phyloP scores from a whole-genome alignment of 2,329 filamentous ascomycete species.

The Xylaria digitata region DNA sequence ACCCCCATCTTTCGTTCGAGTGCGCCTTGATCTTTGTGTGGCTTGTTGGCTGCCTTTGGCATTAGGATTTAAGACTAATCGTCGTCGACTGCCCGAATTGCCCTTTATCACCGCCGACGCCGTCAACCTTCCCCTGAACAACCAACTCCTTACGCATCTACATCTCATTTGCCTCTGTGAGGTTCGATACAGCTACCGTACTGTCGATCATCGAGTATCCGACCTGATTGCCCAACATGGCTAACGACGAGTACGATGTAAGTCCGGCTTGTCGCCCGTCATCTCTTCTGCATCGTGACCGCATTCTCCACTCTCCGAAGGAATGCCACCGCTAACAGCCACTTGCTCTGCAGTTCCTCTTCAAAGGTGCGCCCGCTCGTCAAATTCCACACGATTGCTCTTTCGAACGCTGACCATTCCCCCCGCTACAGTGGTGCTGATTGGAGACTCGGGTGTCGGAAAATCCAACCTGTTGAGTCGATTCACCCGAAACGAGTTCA shows the following conservation, averaged over 20 bases:
- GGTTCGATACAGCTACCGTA: slow-evolving; percentile 36
- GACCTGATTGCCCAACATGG: slow-evolving; percentile 72
- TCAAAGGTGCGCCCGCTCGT: slow-evolving; percentile 78
- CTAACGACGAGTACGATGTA: slow-evolving; percentile 99
- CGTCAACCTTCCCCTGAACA: slow-evolving; percentile 31
- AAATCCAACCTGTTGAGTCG: slow-evolving; percentile 99
- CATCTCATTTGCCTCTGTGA: slow-evolving; percentile 17
- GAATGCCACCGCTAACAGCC: slow-evolving; percentile 48
- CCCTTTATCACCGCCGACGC: slow-evolving; percentile 37
- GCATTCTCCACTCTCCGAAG: slow-evolving; percentile 40
- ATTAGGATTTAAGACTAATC: slow-evolving; percentile 23
- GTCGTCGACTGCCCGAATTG: slow-evolving; percentile 32
- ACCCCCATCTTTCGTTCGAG: slow-evolving; percentile 21
- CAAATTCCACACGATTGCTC: slow-evolving; percentile 40
- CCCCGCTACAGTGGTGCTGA: slow-evolving; percentile 81
- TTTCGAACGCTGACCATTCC: slow-evolving; percentile 44
- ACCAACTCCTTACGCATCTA: slow-evolving; percentile 11
- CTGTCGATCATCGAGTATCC: slow-evolving; percentile 20
- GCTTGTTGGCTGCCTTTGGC: slow-evolving; percentile 32
- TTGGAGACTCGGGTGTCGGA: slow-evolving; percentile 98
- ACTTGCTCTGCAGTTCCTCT: slow-evolving; percentile 79
- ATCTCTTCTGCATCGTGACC: slow-evolving; percentile 44
- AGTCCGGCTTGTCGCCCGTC: slow-evolving; percentile 54
- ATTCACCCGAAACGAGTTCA: slow-evolving; percentile 99
- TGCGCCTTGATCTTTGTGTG: slow-evolving; percentile 40